These are phyloP conservation scores for Pascua guehoae DNA, from an alignment of 1,284 basidiomycete genomes.

Conservation along the genomic window DNA sequence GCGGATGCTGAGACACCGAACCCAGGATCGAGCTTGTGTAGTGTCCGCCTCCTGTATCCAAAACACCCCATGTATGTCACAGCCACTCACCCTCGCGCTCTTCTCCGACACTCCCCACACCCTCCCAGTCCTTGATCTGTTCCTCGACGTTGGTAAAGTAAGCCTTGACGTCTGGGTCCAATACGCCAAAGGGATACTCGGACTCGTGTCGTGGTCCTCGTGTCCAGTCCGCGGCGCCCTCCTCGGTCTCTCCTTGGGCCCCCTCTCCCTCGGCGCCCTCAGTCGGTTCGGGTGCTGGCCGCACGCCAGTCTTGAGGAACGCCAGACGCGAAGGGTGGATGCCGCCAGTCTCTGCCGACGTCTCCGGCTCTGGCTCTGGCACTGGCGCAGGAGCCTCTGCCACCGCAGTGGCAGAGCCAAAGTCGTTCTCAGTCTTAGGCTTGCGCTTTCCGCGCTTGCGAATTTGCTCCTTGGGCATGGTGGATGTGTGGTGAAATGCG, in stretches of 20 bases:
- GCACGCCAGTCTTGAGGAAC: conserved; percentile 27
- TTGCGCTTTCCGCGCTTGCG: conserved; percentile 48
- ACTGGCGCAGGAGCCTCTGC: conserved; percentile 2
- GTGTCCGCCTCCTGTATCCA: background rate
- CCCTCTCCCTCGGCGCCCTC: conserved; percentile 6
- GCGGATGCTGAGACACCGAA: too few species aligned
- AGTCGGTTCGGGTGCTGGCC: conserved; percentile 5
- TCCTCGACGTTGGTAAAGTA: conserved; percentile 84
- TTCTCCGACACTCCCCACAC: conserved; percentile 48
- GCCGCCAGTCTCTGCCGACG: conserved; percentile 20
- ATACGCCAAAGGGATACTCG: conserved; percentile 79
- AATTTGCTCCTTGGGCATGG: conserved; percentile 48
- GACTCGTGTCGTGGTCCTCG: conserved; percentile 50
- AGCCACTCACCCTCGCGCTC: conserved; percentile 66
- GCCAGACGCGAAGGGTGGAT: conserved; percentile 42
- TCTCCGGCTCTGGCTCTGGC: background rate
- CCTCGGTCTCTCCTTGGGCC: conserved; percentile 11
- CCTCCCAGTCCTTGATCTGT: conserved; percentile 81
- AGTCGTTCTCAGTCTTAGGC: conserved; percentile 36
- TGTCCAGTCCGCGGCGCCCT: conserved; percentile 29
- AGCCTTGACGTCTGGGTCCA: conserved; percentile 82
- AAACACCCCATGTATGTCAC: background rate
- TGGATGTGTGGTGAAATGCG: conserved; percentile 2
- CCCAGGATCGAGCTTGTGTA: background rate
- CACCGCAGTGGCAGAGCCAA: background rate